Percentiles rank a stretch among this genome's conserved stretches.
Conservation (phyloP, 2,329 filamentous ascomycete species). For the Fusarium temperatum region DNA sequence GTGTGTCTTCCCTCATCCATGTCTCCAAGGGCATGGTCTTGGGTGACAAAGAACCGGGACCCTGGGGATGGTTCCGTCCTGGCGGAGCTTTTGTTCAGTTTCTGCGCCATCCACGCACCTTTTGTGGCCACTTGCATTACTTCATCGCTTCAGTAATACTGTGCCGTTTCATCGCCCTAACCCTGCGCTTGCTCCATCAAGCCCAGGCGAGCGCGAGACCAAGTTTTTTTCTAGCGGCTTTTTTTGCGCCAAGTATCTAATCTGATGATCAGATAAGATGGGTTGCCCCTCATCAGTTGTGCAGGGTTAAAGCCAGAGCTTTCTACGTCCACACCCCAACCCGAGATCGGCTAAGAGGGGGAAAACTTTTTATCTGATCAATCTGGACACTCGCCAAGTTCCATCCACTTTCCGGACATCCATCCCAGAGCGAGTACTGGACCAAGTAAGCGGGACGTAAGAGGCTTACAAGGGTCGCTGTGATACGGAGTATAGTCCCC, state of each 20-base stretch:
- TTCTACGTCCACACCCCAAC: slow-evolving; percentile 21
- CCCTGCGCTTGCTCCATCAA: background rate
- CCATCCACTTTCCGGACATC: background rate
- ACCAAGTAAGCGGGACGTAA: background rate
- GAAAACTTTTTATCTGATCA: slow-evolving; percentile 43
- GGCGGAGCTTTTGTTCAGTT: slow-evolving; percentile 1
- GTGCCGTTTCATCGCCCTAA: background rate
- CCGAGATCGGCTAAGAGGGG: slow-evolving; percentile 35
- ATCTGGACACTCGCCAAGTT: slow-evolving; percentile 1
- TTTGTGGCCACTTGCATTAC: slow-evolving; percentile 3
- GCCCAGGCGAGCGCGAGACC: background rate
- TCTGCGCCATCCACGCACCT: slow-evolving; percentile 2
- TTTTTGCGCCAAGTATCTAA: slow-evolving; percentile 47
- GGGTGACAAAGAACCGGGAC: background rate
- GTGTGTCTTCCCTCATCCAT: background rate
- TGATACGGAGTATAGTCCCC: too few relatives aligned
- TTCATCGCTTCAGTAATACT: slow-evolving; percentile 2
- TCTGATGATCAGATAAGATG: slow-evolving; percentile 59
- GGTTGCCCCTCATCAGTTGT: slow-evolving; percentile 6
- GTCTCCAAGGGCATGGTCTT: background rate
- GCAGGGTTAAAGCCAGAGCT: background rate
- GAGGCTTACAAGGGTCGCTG: background rate
- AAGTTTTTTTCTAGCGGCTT: slow-evolving; percentile 24
- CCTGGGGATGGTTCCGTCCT: slow-evolving; percentile 5
- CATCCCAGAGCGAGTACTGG: background rate